Conservation (phyloP, 2,329 filamentous ascomycete genomes). For the Trichoderma sp. region DNA sequence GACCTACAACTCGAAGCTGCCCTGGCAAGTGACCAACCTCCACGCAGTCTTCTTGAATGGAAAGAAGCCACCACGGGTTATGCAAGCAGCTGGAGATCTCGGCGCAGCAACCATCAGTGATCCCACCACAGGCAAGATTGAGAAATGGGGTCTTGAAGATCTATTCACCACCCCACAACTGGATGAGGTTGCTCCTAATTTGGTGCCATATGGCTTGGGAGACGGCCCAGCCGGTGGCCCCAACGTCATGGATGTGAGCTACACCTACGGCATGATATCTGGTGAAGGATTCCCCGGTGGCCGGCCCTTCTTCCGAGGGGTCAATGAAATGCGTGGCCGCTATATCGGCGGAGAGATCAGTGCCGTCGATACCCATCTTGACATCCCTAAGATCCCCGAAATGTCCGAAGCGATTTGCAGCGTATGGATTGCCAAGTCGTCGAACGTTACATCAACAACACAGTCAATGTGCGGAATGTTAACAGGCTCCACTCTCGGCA, state of each 20-base stretch:
- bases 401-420: constrained; percentile 69
- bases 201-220: constrained; percentile 74
- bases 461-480: constrained; percentile 78
- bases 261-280: constrained; percentile 76
- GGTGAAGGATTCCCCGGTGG: constrained; percentile 87
- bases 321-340: constrained; percentile 71
- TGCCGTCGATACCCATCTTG: constrained; percentile 60
- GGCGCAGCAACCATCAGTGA: constrained; percentile 80
- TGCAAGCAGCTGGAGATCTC: constrained; percentile 78
- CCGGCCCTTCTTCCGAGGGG: constrained; percentile 71
- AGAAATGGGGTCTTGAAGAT: constrained; percentile 79
- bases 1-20: constrained; percentile 82
- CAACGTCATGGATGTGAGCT: constrained; percentile 89
- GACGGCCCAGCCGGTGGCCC: constrained; percentile 74
- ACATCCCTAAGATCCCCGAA: constrained; percentile 73
- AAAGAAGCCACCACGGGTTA: constrained; percentile 72
- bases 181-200: constrained; percentile 69
- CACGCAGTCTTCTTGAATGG: constrained; percentile 72
- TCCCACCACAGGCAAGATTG: constrained; percentile 69
- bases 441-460: constrained; percentile 66
- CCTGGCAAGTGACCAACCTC: constrained; percentile 74
- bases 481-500: constrained; percentile 76
- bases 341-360: constrained; percentile 65
- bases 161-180: constrained; percentile 73
- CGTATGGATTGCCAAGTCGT: constrained; percentile 87